These are phyloP conservation scores for Penicillium salamii DNA, from an alignment of 495 filamentous ascomycete genomes.

Conservation along the genomic window DNA sequence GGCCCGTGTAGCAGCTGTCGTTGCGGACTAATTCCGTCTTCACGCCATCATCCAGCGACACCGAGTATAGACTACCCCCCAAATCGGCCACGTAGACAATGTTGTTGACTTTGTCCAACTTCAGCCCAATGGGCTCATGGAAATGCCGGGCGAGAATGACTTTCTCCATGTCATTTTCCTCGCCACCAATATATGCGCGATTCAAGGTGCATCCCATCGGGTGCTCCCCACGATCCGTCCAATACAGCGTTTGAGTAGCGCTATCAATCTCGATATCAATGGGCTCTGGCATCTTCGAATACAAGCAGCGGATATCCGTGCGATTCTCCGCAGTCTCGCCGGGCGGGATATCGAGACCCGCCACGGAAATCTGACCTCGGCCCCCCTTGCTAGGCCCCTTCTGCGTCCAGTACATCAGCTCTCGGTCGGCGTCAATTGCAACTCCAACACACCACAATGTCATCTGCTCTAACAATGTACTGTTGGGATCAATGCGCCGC, in stretches of 20 bases:
- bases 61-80: conserved; percentile 44
- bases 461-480: conserved; percentile 23
- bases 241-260: conserved; percentile 40
- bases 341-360: conserved; percentile 33
- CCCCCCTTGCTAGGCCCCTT: conserved; percentile 49
- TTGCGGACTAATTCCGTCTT: conserved; percentile 32
- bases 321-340: conserved; percentile 28
- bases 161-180: conserved; percentile 18
- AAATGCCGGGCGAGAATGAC: conserved; percentile 40
- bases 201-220: conserved; percentile 30
- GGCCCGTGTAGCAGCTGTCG: conserved; percentile 27
- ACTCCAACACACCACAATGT: conserved; percentile 54
- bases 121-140: conserved; percentile 42
- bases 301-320: conserved; percentile 41
- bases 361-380: conserved; percentile 47
- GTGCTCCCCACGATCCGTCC: conserved; percentile 55
- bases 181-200: conserved; percentile 18
- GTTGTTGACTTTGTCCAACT: conserved; percentile 33
- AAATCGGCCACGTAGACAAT: conserved; percentile 46
- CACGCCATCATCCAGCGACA: conserved; percentile 39
- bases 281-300: conserved; percentile 47
- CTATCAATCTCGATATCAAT: conserved; percentile 53
- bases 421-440: conserved; percentile 30
- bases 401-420: conserved; percentile 56
- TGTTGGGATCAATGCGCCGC: conserved; percentile 18